phyloP scores from a whole-genome alignment of 2,329 filamentous ascomycete genomes.

The Grosmannia serpens region DNA sequence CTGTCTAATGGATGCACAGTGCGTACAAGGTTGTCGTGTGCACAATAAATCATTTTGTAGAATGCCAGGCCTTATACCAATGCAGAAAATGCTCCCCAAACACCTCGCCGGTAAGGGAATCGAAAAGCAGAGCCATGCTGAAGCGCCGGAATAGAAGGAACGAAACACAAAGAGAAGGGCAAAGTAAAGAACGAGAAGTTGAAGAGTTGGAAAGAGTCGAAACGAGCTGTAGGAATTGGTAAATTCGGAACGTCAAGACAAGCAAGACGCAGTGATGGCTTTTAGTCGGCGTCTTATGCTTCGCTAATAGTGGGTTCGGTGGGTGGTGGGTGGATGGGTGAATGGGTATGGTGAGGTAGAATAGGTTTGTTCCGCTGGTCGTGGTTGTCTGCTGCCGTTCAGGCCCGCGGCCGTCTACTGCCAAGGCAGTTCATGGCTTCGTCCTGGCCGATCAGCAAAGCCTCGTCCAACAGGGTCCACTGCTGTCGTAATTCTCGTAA shows the following conservation, averaged over 20 bases:
- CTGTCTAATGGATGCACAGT: neutral
- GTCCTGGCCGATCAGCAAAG: neutral
- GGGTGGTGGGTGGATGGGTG: too few relatives aligned
- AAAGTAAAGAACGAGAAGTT: neutral
- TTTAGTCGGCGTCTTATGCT: neutral
- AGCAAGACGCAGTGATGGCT: neutral
- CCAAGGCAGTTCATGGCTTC: neutral
- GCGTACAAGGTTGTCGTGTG: neutral
- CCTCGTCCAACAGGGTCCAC: neutral
- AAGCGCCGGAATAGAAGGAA: neutral
- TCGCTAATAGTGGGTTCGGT: too few relatives aligned
- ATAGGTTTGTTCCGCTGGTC: neutral
- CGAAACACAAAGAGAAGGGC: neutral
- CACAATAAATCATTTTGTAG: neutral
- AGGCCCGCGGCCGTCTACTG: neutral
- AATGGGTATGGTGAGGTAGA: neutral
- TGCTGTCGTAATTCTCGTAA: neutral
- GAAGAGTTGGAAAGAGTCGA: neutral
- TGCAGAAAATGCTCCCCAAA: conserved; percentile 1
- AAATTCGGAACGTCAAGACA: neutral
- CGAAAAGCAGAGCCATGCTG: neutral
- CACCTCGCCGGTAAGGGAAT: conserved; percentile 1
- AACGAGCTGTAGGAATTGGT: too few relatives aligned
- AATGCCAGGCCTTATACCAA: neutral
- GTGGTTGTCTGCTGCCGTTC: neutral